Conservation (phyloP, 2,329 filamentous ascomycete genomes). For the Lecanicillium sp. region DNA sequence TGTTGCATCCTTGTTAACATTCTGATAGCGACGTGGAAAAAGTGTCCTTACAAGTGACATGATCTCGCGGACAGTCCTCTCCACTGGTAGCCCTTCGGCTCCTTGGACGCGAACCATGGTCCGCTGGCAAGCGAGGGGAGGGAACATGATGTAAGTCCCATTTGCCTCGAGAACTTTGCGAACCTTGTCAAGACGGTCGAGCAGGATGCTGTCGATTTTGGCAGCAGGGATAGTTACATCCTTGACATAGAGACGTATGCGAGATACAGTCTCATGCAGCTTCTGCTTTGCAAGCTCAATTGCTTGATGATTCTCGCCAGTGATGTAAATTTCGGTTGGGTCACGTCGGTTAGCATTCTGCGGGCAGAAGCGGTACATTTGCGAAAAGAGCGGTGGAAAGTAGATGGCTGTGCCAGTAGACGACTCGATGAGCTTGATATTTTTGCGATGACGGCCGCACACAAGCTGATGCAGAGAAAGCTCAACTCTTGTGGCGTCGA, state of each 20-base stretch:
- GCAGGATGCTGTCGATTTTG: constrained; percentile 90
- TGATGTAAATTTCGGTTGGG: constrained; percentile 89
- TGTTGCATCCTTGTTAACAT: no score
- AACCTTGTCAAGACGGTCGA: constrained; percentile 89
- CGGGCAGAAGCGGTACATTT: constrained; percentile 83
- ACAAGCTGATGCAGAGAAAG: constrained; percentile 83
- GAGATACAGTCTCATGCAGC: constrained; percentile 74
- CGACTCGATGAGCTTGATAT: constrained; percentile 96
- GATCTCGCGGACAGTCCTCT: constrained; percentile 89
- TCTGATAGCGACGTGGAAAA: no score
- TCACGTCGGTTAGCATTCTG: constrained; percentile 73
- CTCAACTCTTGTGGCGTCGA: constrained; percentile 76
- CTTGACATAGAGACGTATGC: constrained; percentile 80
- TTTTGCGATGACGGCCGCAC: constrained; percentile 88
- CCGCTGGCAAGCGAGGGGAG: constrained; percentile 75
- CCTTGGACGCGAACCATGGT: constrained; percentile 85
- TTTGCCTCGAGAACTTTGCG: constrained; percentile 97
- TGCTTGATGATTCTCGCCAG: constrained; percentile 74
- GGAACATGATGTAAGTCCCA: constrained; percentile 89
- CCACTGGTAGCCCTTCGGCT: constrained; percentile 85
- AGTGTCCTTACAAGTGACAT: constrained; percentile 61
- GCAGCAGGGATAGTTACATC: constrained; percentile 81
- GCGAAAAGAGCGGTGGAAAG: constrained; percentile 89
- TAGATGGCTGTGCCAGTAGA: constrained; percentile 95
- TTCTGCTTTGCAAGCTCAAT: constrained; percentile 87